These are phyloP conservation scores for Chlorella sp. DNA, from an alignment of 139 green algal genomes.

Conservation along the genomic window DNA sequence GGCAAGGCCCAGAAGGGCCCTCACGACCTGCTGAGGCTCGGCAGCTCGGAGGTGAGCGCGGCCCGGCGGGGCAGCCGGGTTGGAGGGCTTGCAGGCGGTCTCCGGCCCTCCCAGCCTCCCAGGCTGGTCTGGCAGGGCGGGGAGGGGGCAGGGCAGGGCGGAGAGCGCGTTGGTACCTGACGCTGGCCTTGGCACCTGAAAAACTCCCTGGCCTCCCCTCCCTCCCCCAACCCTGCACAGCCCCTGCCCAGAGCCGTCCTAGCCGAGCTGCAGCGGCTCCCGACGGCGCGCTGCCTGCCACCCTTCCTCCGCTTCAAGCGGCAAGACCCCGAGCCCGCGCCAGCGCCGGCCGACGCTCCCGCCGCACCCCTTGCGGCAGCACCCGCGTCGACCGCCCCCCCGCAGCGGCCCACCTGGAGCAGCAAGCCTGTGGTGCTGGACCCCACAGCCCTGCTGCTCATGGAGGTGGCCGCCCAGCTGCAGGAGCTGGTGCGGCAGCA, in stretches of 20 bases:
- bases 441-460: slow-evolving; percentile 4
- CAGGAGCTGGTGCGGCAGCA: neutral
- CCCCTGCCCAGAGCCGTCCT: neutral
- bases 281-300: neutral
- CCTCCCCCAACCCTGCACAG: neutral
- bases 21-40: too few relatives aligned
- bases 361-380: neutral
- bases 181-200: too few relatives aligned
- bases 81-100: too few relatives aligned
- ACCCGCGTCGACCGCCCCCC: neutral
- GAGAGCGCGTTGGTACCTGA: too few relatives aligned
- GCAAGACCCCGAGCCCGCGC: neutral
- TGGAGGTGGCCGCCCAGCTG: slow-evolving; percentile 20
- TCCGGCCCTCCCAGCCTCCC: too few relatives aligned
- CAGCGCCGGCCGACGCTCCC: neutral
- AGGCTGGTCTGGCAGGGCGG: too few relatives aligned
- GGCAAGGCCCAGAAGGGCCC: too few relatives aligned
- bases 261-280: slow-evolving; percentile 15
- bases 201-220: neutral
- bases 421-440: neutral
- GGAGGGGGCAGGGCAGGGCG: too few relatives aligned
- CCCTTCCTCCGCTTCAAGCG: neutral
- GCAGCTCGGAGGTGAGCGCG: too few relatives aligned
- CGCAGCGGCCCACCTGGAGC: too few relatives aligned
- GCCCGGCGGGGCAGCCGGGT: too few relatives aligned